These are phyloP conservation scores for Isabelozyma rhagii DNA, from an alignment of 805 yeast genomes.

Conservation along the genomic window DNA sequence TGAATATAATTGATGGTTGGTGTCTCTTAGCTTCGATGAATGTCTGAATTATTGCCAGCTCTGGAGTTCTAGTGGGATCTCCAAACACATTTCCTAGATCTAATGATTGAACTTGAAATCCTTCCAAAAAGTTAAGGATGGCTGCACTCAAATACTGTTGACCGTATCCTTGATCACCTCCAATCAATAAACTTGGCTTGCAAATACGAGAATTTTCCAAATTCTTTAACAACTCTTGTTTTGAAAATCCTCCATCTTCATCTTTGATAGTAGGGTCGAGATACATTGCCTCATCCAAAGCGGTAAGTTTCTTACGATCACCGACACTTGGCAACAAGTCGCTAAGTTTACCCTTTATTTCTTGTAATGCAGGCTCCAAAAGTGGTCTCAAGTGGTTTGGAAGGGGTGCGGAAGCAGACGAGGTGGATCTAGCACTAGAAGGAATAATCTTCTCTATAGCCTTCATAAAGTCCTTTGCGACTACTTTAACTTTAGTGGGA, in stretches of 20 bases:
- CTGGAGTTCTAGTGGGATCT: slow-evolving; percentile 79
- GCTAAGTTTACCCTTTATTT: slow-evolving; percentile 47
- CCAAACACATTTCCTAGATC: slow-evolving; percentile 76
- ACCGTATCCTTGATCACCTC: slow-evolving; percentile 79
- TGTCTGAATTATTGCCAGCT: slow-evolving; percentile 76
- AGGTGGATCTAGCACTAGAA: slow-evolving; percentile 82
- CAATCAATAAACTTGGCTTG: slow-evolving; percentile 74
- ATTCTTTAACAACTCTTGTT: slow-evolving; percentile 56
- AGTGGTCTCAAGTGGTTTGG: slow-evolving; percentile 72
- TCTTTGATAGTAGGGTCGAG: slow-evolving; percentile 56
- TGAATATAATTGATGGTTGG: slow-evolving; percentile 78
- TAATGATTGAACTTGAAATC: slow-evolving; percentile 81
- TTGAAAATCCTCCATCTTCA: slow-evolving; percentile 62
- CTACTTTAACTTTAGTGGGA: slow-evolving; percentile 67
- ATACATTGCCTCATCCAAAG: slow-evolving; percentile 68
- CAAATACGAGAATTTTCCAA: slow-evolving; percentile 63
- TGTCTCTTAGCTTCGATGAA: slow-evolving; percentile 87
- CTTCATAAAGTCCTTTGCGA: slow-evolving; percentile 78
- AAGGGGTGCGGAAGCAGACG: slow-evolving; percentile 70
- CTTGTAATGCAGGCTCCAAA: slow-evolving; percentile 47
- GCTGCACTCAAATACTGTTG: slow-evolving; percentile 85
- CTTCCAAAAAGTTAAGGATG: slow-evolving; percentile 76
- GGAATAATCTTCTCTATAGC: slow-evolving; percentile 89
- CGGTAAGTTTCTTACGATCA: slow-evolving; percentile 44
- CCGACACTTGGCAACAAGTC: slow-evolving; percentile 55